These are phyloP conservation scores for Candida arabinofermentans DNA, from an alignment of 805 yeast species.

Conservation along the genomic window DNA sequence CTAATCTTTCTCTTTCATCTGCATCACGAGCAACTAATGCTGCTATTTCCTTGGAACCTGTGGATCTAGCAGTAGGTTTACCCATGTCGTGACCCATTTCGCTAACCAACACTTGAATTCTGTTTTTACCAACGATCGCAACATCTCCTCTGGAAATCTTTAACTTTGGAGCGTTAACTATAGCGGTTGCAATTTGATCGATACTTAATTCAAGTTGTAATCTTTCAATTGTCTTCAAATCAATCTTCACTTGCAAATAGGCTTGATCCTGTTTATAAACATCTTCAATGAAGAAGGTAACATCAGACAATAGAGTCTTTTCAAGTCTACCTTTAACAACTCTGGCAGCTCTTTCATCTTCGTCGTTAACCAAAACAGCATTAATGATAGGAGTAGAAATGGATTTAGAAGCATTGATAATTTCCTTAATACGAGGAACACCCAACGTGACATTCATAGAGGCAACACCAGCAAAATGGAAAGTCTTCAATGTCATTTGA, in stretches of 20 bases:
- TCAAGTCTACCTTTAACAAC: constrained; percentile 97
- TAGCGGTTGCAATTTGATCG: constrained; percentile 81
- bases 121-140: constrained; percentile 58
- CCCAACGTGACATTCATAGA: constrained; percentile 98
- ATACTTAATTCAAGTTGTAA: constrained; percentile 85
- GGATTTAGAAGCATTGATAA: constrained; percentile 91
- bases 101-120: constrained; percentile 60
- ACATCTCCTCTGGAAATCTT: constrained; percentile 76
- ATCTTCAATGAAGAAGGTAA: constrained; percentile 88
- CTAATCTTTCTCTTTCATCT: constrained; percentile 33
- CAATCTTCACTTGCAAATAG: constrained; percentile 75
- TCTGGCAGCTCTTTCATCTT: constrained; percentile 96
- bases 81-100: constrained; percentile 36
- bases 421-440: constrained; percentile 99
- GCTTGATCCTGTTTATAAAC: constrained; percentile 81
- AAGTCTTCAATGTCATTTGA: constrained; percentile 85
- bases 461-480: constrained; percentile 97
- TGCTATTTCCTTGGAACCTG: constrained; percentile 31
- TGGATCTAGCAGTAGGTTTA: constrained; percentile 40
- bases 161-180: constrained; percentile 80
- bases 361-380: constrained; percentile 86
- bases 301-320: constrained; percentile 82
- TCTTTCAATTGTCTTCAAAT: constrained; percentile 77
- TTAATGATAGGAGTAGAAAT: constrained; percentile 97
- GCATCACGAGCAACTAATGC: constrained; percentile 30